phyloP scores from a whole-genome alignment of 2,329 filamentous ascomycete genomes.

The Phoma sp. region DNA sequence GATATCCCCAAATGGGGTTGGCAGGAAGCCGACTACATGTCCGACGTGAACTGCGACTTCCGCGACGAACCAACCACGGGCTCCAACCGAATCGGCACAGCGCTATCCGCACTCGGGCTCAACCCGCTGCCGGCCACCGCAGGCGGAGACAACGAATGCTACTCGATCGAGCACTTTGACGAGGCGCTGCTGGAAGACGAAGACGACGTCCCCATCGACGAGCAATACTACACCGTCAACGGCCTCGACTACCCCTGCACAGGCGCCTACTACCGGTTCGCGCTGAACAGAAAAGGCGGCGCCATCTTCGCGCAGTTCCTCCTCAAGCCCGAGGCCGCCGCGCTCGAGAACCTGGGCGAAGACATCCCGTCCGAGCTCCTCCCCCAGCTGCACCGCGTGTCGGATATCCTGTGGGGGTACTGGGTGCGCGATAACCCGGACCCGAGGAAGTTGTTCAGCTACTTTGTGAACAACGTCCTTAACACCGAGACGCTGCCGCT shows the following conservation, averaged over 20 bases:
- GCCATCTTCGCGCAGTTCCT: constrained; percentile 2
- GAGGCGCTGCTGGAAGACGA: constrained; percentile 1
- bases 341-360: background rate
- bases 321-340: background rate
- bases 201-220: background rate
- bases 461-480: constrained; percentile 7
- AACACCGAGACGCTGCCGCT: constrained; percentile 6
- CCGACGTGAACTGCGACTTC: constrained; percentile 6
- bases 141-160: constrained; percentile 17
- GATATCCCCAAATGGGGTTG: constrained; percentile 20
- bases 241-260: constrained; percentile 9
- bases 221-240: constrained; percentile 18
- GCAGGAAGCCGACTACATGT: background rate
- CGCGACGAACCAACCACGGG: background rate
- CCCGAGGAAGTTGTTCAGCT: constrained; percentile 13
- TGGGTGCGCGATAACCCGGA: constrained; percentile 10
- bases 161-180: constrained; percentile 17
- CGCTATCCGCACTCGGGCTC: constrained; percentile 8
- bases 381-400: background rate
- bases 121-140: background rate
- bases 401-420: constrained; percentile 21
- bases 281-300: constrained; percentile 9
- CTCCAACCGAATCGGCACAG: background rate
- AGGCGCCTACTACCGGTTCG: constrained; percentile 10
- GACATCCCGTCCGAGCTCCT: background rate